A percentile compares a stretch with the other conserved stretches of the same genome.
Evolutionary conservation across 352 stramenopile genomes (phyloP).

Genomic region (Phytopythium chamaehyphon): DNA sequence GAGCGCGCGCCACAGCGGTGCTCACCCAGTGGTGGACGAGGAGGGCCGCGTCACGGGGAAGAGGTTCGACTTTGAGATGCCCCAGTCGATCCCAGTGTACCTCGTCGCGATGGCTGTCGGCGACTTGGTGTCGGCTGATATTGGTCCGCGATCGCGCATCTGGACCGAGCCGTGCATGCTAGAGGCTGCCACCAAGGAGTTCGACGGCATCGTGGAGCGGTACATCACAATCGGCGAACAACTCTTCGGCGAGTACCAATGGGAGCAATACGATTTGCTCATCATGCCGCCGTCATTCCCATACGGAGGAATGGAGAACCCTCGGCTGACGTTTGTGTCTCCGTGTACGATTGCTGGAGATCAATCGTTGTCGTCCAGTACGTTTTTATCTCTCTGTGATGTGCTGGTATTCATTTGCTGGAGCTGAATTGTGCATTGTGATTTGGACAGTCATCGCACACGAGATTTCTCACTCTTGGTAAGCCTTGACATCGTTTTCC

Average conservation of each 20-base stretch:
- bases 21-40: constrained; percentile 16
- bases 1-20: constrained; percentile 54
- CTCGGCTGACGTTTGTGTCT: constrained; percentile 85
- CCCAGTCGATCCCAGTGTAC: constrained; percentile 82
- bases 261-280: constrained; percentile 82
- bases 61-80: constrained; percentile 73
- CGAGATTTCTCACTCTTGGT: constrained; percentile 84
- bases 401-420: not conserved
- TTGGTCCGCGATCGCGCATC: constrained; percentile 68
- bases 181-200: constrained; percentile 65
- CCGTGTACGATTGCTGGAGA: constrained; percentile 74
- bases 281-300: constrained; percentile 88
- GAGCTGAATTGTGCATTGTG: not conserved
- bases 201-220: constrained; percentile 68
- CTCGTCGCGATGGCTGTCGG: constrained; percentile 81
- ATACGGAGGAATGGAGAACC: constrained; percentile 99
- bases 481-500: not conserved
- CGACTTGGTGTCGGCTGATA: constrained; percentile 58
- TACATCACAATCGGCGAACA: constrained; percentile 68
- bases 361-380: constrained; percentile 70
- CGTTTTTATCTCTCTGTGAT: constrained; percentile 5
- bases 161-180: constrained; percentile 85
- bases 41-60: constrained; percentile 16
- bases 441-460: constrained; percentile 56
- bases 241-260: constrained; percentile 81